These are phyloP conservation scores for Candida ponderosae DNA, from an alignment of 805 yeast species.

Conservation along the genomic window DNA sequence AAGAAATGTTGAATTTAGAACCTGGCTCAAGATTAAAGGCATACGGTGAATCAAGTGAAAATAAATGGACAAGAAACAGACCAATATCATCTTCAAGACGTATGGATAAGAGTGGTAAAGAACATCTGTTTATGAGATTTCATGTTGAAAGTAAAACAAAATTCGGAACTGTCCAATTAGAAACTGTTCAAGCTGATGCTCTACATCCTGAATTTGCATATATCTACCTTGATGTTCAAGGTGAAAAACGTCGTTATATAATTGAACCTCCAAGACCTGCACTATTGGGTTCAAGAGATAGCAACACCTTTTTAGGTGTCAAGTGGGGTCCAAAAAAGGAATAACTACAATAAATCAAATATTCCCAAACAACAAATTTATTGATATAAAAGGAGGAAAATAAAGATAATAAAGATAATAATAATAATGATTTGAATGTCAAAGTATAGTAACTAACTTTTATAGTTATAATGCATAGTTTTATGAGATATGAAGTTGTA, in stretches of 20 bases:
- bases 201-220: constrained; percentile 64
- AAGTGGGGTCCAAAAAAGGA: constrained; percentile 80
- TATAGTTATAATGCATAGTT: too few relatives aligned
- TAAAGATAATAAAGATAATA: too few relatives aligned
- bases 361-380: too few relatives aligned
- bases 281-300: constrained; percentile 25
- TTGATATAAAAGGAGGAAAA: too few relatives aligned
- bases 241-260: constrained; percentile 58
- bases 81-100: constrained; percentile 67
- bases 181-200: constrained; percentile 62
- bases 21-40: constrained; percentile 65
- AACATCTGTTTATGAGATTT: constrained; percentile 77
- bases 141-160: constrained; percentile 67
- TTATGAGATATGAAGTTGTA: too few relatives aligned
- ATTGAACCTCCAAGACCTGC: constrained; percentile 53
- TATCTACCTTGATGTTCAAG: constrained; percentile 70
- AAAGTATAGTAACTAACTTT: too few relatives aligned
- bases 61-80: constrained; percentile 83
- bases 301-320: constrained; percentile 58
- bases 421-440: too few relatives aligned
- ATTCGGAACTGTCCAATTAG: constrained; percentile 69
- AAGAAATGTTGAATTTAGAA: constrained; percentile 38
- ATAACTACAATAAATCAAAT: too few relatives aligned
- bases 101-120: constrained; percentile 68
- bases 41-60: constrained; percentile 64